A percentile compares a stretch with the other conserved stretches of the same genome.
phyloP scores from a whole-genome alignment of 768 basidiomycete genomes.

The Chalciporus piperatus region DNA sequence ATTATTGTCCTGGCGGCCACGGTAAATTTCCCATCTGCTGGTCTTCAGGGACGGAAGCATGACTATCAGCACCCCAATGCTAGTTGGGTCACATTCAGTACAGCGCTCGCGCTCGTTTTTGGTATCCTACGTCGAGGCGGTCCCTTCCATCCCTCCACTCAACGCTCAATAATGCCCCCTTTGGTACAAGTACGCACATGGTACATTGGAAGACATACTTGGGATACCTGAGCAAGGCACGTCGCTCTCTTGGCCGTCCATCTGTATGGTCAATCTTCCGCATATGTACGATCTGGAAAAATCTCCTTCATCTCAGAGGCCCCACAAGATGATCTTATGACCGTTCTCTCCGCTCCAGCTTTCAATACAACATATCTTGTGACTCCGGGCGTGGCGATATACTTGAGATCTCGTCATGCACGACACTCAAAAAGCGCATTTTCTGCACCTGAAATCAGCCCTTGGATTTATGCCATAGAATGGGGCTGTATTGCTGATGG shows the following conservation, averaged over 20 bases:
- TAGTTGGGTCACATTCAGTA: constrained; percentile 29
- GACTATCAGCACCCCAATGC: constrained; percentile 17
- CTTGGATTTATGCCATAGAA: constrained; percentile 31
- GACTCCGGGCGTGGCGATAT: constrained; percentile 31
- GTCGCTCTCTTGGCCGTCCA: too few relatives aligned
- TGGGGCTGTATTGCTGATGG: constrained; percentile 5
- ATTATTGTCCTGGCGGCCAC: constrained; percentile 29
- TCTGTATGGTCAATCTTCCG: too few relatives aligned
- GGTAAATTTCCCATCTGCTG: constrained; percentile 12
- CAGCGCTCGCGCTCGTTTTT: constrained; percentile 30
- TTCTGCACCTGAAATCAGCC: constrained; percentile 35
- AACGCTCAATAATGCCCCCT: constrained; percentile 4
- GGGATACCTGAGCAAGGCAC: constrained; percentile 7
- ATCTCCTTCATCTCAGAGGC: constrained; percentile 25
- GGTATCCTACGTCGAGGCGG: constrained; percentile 41
- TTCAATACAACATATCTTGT: constrained; percentile 26
- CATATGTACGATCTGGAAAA: constrained; percentile 4
- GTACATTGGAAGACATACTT: constrained; percentile 42
- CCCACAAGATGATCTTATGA: constrained; percentile 12
- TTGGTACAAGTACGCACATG: constrained; percentile 13
- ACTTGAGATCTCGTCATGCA: constrained; percentile 19
- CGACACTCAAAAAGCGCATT: constrained; percentile 20
- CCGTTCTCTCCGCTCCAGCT: constrained; percentile 12
- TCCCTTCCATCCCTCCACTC: constrained; percentile 35
- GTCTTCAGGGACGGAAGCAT: neutral